Percentiles rank a stretch among this genome's conserved stretches.
These are phyloP conservation scores for Aegilops tauschii DNA, from an alignment of 176 grass and related monocot genomes.

Conservation along the genomic window DNA sequence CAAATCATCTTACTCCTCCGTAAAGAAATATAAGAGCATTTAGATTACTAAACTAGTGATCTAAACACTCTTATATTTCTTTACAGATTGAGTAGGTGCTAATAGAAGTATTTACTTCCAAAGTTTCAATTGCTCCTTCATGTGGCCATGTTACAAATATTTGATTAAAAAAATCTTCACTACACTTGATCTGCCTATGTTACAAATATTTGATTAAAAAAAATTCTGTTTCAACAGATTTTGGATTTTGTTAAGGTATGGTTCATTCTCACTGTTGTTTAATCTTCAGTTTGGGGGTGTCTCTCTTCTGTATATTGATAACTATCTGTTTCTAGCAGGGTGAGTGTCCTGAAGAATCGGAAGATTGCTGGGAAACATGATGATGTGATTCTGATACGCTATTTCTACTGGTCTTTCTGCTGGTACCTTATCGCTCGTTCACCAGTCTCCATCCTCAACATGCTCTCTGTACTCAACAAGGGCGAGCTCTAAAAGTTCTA, in stretches of 20 bases:
- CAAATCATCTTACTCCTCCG: background rate
- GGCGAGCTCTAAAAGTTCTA: too few relatives aligned
- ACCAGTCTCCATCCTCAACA: too few relatives aligned
- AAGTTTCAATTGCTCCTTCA: background rate
- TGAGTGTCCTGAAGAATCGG: constrained; percentile 51
- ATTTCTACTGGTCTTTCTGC: too few relatives aligned
- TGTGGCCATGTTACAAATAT: background rate
- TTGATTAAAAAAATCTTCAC: too few relatives aligned
- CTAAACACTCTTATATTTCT: too few relatives aligned
- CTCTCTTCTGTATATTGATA: background rate
- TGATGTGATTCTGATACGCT: background rate
- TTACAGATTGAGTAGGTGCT: too few relatives aligned
- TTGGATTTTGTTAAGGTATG: constrained; percentile 71
- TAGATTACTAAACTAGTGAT: too few relatives aligned
- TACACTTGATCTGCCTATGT: too few relatives aligned
- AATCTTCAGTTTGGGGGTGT: background rate
- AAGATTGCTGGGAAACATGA: constrained; percentile 43
- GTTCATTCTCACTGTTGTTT: background rate
- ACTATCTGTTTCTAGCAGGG: constrained; percentile 37
- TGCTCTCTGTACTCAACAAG: too few relatives aligned
- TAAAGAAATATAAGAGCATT: too few relatives aligned
- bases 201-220: too few relatives aligned
- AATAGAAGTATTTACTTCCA: background rate
- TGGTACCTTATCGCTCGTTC: too few relatives aligned
- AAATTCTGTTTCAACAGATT: constrained; percentile 58